These are phyloP conservation scores for Peronospora belbahrii DNA, from an alignment of 352 stramenopile genomes.

Conservation along the genomic window DNA sequence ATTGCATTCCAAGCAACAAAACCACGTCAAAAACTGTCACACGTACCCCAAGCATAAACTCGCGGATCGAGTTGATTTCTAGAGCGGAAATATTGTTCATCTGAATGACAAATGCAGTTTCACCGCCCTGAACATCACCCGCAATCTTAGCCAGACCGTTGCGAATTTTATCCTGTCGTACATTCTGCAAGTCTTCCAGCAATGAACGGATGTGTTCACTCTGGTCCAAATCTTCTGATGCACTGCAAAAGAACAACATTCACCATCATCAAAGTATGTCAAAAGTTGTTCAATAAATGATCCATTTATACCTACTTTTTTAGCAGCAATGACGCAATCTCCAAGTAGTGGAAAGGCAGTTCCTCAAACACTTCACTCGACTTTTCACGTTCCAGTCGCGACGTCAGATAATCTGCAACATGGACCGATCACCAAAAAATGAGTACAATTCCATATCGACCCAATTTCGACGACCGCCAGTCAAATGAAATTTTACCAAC, in stretches of 20 bases:
- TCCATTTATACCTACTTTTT: constrained; percentile 50
- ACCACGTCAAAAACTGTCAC: background rate
- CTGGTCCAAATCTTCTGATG: constrained; percentile 76
- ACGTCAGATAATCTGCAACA: constrained; percentile 47
- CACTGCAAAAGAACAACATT: constrained; percentile 43
- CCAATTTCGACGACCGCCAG: constrained; percentile 5
- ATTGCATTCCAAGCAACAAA: background rate
- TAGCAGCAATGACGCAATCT: constrained; percentile 76
- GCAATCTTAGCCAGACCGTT: constrained; percentile 81
- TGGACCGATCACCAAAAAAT: constrained; percentile 1
- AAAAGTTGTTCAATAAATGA: background rate
- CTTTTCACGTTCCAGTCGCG: constrained; percentile 61
- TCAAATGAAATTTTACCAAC: constrained; percentile 33
- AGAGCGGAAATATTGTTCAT: constrained; percentile 86
- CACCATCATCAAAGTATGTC: background rate
- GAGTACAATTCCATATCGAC: constrained; percentile 6
- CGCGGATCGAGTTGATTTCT: constrained; percentile 83
- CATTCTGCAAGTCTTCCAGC: constrained; percentile 83
- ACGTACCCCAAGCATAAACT: constrained; percentile 79
- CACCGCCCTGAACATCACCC: constrained; percentile 62
- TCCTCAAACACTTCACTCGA: constrained; percentile 66
- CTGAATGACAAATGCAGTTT: constrained; percentile 69
- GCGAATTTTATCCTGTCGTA: constrained; percentile 87
- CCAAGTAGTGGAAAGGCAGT: constrained; percentile 84
- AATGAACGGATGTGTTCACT: constrained; percentile 74